phyloP scores from a whole-genome alignment of 306 rosid genomes.

The Sindora glabra region DNA sequence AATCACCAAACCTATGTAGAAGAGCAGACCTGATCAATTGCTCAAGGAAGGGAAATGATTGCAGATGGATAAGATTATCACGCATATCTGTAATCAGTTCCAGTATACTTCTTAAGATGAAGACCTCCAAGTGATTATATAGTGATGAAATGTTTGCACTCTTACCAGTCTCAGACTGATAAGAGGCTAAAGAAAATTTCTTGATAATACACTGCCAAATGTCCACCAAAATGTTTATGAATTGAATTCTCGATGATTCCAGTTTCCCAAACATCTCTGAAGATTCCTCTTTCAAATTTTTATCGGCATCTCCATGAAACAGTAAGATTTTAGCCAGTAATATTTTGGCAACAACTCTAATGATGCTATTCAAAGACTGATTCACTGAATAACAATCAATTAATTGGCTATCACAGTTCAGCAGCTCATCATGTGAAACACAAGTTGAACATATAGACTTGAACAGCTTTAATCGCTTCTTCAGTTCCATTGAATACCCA shows the following conservation, averaged over 20 bases:
- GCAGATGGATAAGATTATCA: conserved; percentile 37
- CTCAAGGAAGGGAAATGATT: conserved; percentile 60
- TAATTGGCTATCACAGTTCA: conserved; percentile 44
- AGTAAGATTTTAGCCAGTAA: conserved; percentile 55
- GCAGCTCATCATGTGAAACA: conserved; percentile 36
- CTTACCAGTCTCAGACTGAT: conserved; percentile 31
- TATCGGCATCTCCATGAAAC: conserved; percentile 39
- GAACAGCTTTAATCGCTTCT: conserved; percentile 52
- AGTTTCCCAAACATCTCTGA: conserved; percentile 21
- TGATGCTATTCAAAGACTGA: conserved; percentile 49
- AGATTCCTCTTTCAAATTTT: conserved; percentile 23
- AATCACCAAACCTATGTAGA: conserved; percentile 64
- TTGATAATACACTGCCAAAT: conserved; percentile 60
- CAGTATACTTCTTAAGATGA: conserved; percentile 45
- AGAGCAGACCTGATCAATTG: conserved; percentile 61
- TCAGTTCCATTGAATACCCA: conserved; percentile 44
- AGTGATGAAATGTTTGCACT: conserved; percentile 30
- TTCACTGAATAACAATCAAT: conserved; percentile 32
- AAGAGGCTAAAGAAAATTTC: conserved; percentile 38
- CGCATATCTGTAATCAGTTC: conserved; percentile 48
- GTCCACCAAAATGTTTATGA: conserved; percentile 47
- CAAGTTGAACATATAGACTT: conserved; percentile 40
- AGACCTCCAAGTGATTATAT: conserved; percentile 52
- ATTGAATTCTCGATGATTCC: conserved; percentile 38
- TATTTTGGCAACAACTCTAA: conserved; percentile 54